Evolutionary conservation across 306 rosid genomes (phyloP).

Genomic region (Prunus persica): Prunus_persica_NCBIv2 NC_034013.1:13867501-13868000

Average conservation of each 20-base stretch:
- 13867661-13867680: not conserved
- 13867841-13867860: not conserved
- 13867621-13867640: no score
- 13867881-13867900: not conserved
- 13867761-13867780: not conserved
- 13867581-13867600: fast-evolving
- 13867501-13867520: no score
- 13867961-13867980: not conserved
- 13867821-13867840: not conserved
- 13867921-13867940: not conserved
- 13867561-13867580: no score
- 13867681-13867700: no score
- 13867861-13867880: not conserved
- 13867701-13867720: not conserved
- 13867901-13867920: not conserved
- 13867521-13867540: no score
- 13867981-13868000: not conserved
- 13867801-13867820: not conserved
- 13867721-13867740: not conserved
- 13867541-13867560: no score
- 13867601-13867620: not conserved
- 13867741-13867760: not conserved
- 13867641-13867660: no score
- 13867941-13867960: not conserved
- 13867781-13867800: not conserved